phyloP scores from a whole-genome alignment of 2,329 filamentous ascomycete genomes.

The Fusarium sp. region DNA sequence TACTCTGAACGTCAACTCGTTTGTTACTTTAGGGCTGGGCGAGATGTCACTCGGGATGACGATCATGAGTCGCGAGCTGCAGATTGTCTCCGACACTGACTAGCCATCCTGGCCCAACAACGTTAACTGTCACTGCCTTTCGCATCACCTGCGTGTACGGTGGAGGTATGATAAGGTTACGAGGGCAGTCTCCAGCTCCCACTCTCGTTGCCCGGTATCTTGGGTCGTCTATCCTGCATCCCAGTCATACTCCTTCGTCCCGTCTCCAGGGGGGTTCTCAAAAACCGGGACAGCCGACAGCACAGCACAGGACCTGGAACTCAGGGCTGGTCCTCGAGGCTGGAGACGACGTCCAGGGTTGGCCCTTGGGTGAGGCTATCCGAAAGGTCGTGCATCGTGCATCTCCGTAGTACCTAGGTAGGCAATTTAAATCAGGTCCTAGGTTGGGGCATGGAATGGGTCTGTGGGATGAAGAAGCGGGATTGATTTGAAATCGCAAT shows the following conservation, averaged over 20 bases:
- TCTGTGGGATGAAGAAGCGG: not conserved
- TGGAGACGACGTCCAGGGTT: conserved; percentile 1
- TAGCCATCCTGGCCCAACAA: not conserved
- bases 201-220: conserved; percentile 12
- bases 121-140: conserved; percentile 6
- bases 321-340: conserved; percentile 10
- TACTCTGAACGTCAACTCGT: not conserved
- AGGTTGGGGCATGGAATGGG: too few relatives aligned
- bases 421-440: not conserved
- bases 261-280: not conserved
- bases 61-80: conserved; percentile 3
- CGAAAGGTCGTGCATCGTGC: conserved; percentile 12
- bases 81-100: not conserved
- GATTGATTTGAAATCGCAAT: conserved; percentile 16
- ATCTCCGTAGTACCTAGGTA: not conserved
- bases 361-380: conserved; percentile 7
- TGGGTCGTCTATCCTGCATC: conserved; percentile 14
- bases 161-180: conserved; percentile 27
- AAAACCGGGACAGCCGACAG: too few relatives aligned
- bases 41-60: conserved; percentile 10
- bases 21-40: too few relatives aligned
- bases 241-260: not conserved
- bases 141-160: not conserved
- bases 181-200: conserved; percentile 11
- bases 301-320: not conserved